These are phyloP conservation scores for Hansenula sp. DNA, from an alignment of 1,139 yeast genomes.

Conservation along the genomic window DNA sequence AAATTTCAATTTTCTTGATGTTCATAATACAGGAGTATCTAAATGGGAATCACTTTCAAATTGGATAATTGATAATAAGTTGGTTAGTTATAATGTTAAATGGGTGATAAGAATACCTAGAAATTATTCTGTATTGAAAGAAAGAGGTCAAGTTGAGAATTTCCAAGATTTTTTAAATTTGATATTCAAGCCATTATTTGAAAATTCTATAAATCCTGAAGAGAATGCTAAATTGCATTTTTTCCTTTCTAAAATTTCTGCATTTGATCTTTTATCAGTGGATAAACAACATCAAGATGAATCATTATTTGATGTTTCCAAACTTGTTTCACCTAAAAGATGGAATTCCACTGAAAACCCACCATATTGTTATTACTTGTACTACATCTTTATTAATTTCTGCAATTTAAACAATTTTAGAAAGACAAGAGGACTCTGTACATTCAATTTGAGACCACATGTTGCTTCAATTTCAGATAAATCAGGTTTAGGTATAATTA, in stretches of 20 bases:
- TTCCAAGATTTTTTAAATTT: slow-evolving; percentile 18
- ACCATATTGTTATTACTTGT: slow-evolving; percentile 22
- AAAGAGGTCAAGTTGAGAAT: slow-evolving; percentile 6
- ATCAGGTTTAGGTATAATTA: slow-evolving; percentile 20
- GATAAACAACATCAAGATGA: slow-evolving; percentile 9
- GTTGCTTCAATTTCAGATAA: slow-evolving; percentile 16
- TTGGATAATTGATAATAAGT: slow-evolving; percentile 20
- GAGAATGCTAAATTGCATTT: slow-evolving; percentile 17
- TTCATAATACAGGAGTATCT: neutral
- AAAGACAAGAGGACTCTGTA: slow-evolving; percentile 10
- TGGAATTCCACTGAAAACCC: slow-evolving; percentile 20
- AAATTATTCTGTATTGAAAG: slow-evolving; percentile 13
- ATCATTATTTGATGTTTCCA: slow-evolving; percentile 13
- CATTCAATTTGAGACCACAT: slow-evolving; percentile 18
- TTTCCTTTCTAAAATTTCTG: slow-evolving; percentile 19
- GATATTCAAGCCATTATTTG: slow-evolving; percentile 19
- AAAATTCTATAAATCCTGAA: slow-evolving; percentile 19
- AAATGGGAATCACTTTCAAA: slow-evolving; percentile 18
- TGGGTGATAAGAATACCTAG: slow-evolving; percentile 22
- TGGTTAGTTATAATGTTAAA: slow-evolving; percentile 21
- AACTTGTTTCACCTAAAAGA: slow-evolving; percentile 9
- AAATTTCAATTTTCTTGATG: slow-evolving; percentile 13
- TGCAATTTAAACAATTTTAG: slow-evolving; percentile 18
- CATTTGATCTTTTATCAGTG: slow-evolving; percentile 17
- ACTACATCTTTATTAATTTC: slow-evolving; percentile 17